A percentile compares a stretch with the other conserved stretches of the same genome.
Evolutionary conservation across 1,284 basidiomycete genomes (phyloP).

Genomic region (Ustilago lituana): DNA sequence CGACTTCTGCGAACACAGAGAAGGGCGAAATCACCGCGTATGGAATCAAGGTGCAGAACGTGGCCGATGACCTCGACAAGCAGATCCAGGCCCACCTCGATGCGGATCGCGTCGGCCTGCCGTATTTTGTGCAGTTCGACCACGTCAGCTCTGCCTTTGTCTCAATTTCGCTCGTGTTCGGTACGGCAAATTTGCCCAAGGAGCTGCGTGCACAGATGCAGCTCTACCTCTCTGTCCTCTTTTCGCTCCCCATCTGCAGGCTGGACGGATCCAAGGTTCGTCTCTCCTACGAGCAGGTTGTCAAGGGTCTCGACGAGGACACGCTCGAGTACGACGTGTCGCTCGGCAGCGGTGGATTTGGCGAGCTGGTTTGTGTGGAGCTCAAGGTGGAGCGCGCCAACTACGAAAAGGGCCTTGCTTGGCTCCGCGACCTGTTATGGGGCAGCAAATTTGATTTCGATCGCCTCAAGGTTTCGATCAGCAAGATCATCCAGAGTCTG

Average conservation of each 20-base stretch:
- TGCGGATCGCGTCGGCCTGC: constrained; percentile 75
- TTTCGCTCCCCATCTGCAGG: constrained; percentile 83
- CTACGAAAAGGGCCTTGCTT: constrained; percentile 84
- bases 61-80: constrained; percentile 53
- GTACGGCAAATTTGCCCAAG: constrained; percentile 67
- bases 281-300: constrained; percentile 86
- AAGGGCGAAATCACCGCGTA: constrained; percentile 17
- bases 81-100: constrained; percentile 76
- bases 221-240: constrained; percentile 86
- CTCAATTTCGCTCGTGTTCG: constrained; percentile 77
- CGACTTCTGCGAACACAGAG: neutral
- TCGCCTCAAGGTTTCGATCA: constrained; percentile 84
- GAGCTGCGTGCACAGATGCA: constrained; percentile 74
- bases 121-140: constrained; percentile 90
- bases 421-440: constrained; percentile 90
- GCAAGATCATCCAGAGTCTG: constrained; percentile 90
- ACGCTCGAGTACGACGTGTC: constrained; percentile 86
- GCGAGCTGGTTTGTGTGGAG: constrained; percentile 77
- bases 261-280: constrained; percentile 73
- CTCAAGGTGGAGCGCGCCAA: constrained; percentile 80
- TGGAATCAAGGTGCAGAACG: constrained; percentile 27
- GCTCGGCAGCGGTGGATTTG: constrained; percentile 76
- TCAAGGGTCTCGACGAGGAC: constrained; percentile 87
- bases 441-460: constrained; percentile 84
- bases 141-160: constrained; percentile 83